Evolutionary conservation across 2,329 filamentous ascomycete genomes (phyloP).

Genomic region (Penicillium sp.): DNA sequence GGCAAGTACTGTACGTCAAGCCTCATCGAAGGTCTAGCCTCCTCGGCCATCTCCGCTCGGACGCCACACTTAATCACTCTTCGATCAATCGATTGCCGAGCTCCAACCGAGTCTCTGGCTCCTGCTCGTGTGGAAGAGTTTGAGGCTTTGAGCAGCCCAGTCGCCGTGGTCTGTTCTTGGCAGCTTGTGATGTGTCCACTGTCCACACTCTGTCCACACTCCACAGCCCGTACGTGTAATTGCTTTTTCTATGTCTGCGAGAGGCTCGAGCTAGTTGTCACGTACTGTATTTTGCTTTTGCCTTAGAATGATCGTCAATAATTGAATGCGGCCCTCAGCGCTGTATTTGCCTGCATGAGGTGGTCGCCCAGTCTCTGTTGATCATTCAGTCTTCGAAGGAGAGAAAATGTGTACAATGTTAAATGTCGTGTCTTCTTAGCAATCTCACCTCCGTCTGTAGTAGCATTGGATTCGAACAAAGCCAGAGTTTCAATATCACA

Average conservation of each 20-base stretch:
- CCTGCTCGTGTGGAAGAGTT: neutral
- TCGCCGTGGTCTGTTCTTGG: neutral
- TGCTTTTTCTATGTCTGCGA: neutral
- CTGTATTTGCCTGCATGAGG: neutral
- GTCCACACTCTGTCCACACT: no score
- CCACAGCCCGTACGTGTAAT: neutral
- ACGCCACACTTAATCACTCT: neutral
- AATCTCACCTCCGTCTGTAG: no score
- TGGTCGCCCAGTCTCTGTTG: neutral
- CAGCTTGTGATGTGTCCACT: neutral
- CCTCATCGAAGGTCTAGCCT: neutral
- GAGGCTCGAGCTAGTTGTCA: neutral
- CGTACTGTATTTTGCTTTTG: neutral
- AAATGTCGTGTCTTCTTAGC: neutral
- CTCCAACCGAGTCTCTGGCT: neutral
- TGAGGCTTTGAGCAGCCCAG: neutral
- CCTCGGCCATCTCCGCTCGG: neutral
- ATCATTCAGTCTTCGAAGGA: neutral
- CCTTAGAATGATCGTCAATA: neutral
- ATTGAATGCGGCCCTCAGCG: neutral
- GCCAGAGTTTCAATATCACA: neutral
- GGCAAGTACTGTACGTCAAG: neutral
- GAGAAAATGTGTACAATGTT: neutral
- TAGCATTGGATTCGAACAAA: neutral
- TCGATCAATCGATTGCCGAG: neutral